A percentile compares a stretch with the other conserved stretches of the same genome.
Evolutionary conservation across 169 alveolate species (phyloP).

Genomic region (Plasmodium knowlesi): DNA sequence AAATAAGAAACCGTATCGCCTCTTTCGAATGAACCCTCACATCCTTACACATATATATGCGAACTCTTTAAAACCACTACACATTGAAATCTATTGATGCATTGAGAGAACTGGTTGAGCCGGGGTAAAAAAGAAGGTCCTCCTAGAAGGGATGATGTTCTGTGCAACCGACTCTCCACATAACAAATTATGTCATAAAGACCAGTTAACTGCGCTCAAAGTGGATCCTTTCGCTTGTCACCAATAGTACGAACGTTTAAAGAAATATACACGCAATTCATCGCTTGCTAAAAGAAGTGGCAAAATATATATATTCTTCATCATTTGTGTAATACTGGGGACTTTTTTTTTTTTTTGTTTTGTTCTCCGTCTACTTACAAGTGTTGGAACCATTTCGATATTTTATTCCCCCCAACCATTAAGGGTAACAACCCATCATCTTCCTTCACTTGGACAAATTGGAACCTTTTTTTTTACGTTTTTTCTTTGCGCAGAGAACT

Average conservation of each 20-base stretch:
- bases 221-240: neutral
- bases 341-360: neutral
- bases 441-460: neutral
- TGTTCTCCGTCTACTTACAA: neutral
- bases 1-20: neutral
- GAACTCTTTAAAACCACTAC: neutral
- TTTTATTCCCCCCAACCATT: neutral
- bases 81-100: neutral
- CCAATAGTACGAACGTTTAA: neutral
- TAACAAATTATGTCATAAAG: neutral
- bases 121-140: neutral
- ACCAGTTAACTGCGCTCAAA: neutral
- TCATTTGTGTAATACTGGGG: neutral
- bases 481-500: neutral
- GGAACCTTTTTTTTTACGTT: neutral
- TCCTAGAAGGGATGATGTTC: neutral
- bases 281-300: neutral
- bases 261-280: neutral
- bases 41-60: neutral
- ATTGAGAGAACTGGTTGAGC: neutral
- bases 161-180: neutral
- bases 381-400: neutral
- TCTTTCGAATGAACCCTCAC: neutral
- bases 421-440: neutral
- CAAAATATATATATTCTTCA: neutral